Base-by-base conservation (phyloP, 2,329 filamentous ascomycete species). In the Westerdykella aurantiaca region DNA sequence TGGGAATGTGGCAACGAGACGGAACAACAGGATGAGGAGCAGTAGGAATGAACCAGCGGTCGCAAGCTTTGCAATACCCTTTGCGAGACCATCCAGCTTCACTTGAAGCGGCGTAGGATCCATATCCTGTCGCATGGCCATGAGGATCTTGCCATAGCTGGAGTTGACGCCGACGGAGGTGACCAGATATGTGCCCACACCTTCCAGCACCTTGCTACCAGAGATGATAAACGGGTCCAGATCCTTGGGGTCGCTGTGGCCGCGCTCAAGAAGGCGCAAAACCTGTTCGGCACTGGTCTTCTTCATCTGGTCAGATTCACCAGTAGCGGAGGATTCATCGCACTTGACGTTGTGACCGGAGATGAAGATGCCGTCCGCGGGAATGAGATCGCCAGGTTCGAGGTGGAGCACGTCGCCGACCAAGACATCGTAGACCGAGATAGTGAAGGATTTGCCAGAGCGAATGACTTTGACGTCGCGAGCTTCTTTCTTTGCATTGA, bases 251-350 rank as follows among this genome's bases (percentile, higher is more conserved):
- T 47, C 34, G 6, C 67, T 72, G 14, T 54, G 52, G 4, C 78
- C 73, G 9, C 74, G 70, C 38, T 76, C 68, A 31, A 83, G 71
- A 6, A 72, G 69, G 23, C 73, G 66, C 65, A 76, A 79, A 17
- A 80, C 80, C 49, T 81, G 78, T 17, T 80, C 71, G 12, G 76
- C 81, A 6, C 70, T 60, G 1, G 75, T 79, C 68, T 88, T 88
- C 64, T 80, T 82, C 63, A 86, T 77, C 40, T 82, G 75, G 54
- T 88, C 83, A 0, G 83, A 86, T 66, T 88, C 84, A 51, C 84
- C 84, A 11, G 84, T 87, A 1, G 82, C 81, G 10, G 83, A 85
- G 2, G 82, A 86, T 57, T 88, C 84, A 53, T 87, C 84, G 55
- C 83, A 88, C 61, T 83, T 82, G 47, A 86, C 66, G 34, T 79